Conservation (phyloP, 139 green algal species). For the Chloropicon primus region DNA sequence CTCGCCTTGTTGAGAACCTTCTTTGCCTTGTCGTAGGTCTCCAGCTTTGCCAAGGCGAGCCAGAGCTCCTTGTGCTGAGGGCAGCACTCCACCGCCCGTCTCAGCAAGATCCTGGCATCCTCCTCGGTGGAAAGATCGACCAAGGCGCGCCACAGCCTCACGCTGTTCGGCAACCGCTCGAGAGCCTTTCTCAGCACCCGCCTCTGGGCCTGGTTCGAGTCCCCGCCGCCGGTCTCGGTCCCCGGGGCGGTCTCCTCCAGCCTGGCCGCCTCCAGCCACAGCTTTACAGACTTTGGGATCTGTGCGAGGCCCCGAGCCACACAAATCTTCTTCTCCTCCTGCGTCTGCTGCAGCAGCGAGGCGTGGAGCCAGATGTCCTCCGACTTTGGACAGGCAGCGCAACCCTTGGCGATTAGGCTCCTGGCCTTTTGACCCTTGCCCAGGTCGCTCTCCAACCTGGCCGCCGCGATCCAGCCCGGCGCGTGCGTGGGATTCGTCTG, state of each 20-base stretch:
- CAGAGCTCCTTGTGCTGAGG: conserved; percentile 88
- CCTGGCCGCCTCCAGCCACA: conserved; percentile 57
- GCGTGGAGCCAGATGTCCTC: conserved; percentile 98
- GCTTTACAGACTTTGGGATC: conserved; percentile 60
- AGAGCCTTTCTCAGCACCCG: conserved; percentile 82
- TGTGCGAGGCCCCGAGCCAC: conserved; percentile 73
- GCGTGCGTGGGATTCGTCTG: conserved; percentile 90
- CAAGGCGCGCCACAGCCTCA: conserved; percentile 91
- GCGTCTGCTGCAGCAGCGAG: conserved; percentile 58
- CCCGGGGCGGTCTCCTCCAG: conserved; percentile 35
- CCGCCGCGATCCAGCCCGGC: conserved; percentile 91
- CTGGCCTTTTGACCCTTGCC: conserved; percentile 39
- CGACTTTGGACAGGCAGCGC: conserved; percentile 77
- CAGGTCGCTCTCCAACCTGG: conserved; percentile 58
- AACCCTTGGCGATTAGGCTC: conserved; percentile 64
- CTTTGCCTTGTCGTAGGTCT: conserved; percentile 5
- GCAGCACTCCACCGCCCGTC: conserved; percentile 91
- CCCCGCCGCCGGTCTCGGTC: background rate
- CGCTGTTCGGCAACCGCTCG: conserved; percentile 70
- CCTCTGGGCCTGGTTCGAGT: conserved; percentile 43
- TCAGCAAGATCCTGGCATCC: conserved; percentile 70
- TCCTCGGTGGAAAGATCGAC: conserved; percentile 86
- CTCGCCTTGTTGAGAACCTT: conserved; percentile 83
- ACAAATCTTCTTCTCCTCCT: conserved; percentile 59
- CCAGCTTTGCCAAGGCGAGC: conserved; percentile 82